A percentile compares a stretch with the other conserved stretches of the same genome.
phyloP scores from a whole-genome alignment of 176 grass and related monocot species.

The Coix lacrymajobi region DNA sequence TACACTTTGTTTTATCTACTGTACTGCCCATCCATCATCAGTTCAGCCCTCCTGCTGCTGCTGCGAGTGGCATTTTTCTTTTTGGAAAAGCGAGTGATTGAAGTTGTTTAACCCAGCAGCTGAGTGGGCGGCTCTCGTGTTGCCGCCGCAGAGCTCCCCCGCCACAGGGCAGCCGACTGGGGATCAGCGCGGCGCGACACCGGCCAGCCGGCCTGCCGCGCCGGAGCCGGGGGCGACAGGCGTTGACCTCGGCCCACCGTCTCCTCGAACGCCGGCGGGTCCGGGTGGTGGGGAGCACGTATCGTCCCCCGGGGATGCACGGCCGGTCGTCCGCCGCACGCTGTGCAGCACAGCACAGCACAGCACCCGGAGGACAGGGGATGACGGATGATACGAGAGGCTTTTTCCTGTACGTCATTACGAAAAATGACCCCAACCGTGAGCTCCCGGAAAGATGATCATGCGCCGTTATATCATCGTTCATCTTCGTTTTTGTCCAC shows the following conservation, averaged over 20 bases:
- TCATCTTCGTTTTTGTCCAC: too few species aligned
- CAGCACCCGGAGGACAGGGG: not conserved
- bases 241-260: constrained; percentile 15
- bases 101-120: constrained; percentile 14
- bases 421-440: too few species aligned
- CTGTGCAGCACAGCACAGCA: not conserved
- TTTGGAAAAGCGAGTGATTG: not conserved
- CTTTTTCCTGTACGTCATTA: too few species aligned
- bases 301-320: not conserved
- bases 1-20: constrained; percentile 31
- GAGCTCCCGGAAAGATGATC: too few species aligned
- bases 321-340: not conserved
- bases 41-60: not conserved
- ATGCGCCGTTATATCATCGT: too few species aligned
- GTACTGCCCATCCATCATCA: constrained; percentile 19
- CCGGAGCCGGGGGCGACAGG: constrained; percentile 15
- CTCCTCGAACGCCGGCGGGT: constrained; percentile 19
- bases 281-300: constrained; percentile 20
- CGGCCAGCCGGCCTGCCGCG: not conserved
- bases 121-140: not conserved
- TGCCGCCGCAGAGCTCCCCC: not conserved
- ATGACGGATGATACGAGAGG: too few species aligned
- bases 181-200: constrained; percentile 17
- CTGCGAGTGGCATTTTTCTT: not conserved
- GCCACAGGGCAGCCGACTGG: not conserved